phyloP scores from a whole-genome alignment of 768 basidiomycete species.

The Pisolithus microcarpus region DNA sequence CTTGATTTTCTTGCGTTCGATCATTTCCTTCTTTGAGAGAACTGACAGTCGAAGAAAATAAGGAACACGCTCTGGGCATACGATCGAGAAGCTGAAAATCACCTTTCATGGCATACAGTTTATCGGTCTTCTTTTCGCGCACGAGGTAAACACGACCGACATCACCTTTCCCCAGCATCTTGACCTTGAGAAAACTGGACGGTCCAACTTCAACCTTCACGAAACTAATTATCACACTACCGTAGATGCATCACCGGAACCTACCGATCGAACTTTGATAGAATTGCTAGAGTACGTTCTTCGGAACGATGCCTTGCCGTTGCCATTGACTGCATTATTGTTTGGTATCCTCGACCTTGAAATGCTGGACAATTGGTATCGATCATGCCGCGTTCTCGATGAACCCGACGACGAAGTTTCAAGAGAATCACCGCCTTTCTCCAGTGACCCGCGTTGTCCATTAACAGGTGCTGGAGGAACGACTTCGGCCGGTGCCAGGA shows the following conservation, averaged over 20 bases:
- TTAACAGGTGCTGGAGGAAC: slow-evolving; percentile 47
- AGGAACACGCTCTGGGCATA: slow-evolving; percentile 1
- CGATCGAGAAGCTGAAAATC: slow-evolving; percentile 22
- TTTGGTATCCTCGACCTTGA: slow-evolving; percentile 42
- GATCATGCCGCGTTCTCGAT: slow-evolving; percentile 46
- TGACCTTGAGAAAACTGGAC: slow-evolving; percentile 91
- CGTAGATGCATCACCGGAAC: slow-evolving; percentile 16
- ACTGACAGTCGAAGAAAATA: slow-evolving; percentile 48
- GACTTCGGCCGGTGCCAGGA: slow-evolving; percentile 63
- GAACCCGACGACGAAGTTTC: slow-evolving; percentile 77
- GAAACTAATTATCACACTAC: slow-evolving; percentile 1
- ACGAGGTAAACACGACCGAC: slow-evolving; percentile 98
- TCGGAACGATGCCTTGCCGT: slow-evolving; percentile 66
- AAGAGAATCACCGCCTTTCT: slow-evolving; percentile 61
- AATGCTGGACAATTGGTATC: slow-evolving; percentile 17
- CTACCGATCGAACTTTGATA: slow-evolving; percentile 85
- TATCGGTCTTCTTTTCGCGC: slow-evolving; percentile 93
- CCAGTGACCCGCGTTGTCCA: slow-evolving; percentile 41
- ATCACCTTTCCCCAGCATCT: slow-evolving; percentile 97
- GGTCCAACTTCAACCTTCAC: slow-evolving; percentile 87
- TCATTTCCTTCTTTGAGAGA: slow-evolving; percentile 98
- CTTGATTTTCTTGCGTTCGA: slow-evolving; percentile 99
- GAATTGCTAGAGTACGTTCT: slow-evolving; percentile 97
- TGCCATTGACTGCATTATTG: slow-evolving; percentile 39
- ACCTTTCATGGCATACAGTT: slow-evolving; percentile 99